A percentile compares a stretch with the other conserved stretches of the same genome.
Evolutionary conservation across 164 flowering plant species (phyloP).

Genomic region (Cinnamomum micranthum): DNA sequence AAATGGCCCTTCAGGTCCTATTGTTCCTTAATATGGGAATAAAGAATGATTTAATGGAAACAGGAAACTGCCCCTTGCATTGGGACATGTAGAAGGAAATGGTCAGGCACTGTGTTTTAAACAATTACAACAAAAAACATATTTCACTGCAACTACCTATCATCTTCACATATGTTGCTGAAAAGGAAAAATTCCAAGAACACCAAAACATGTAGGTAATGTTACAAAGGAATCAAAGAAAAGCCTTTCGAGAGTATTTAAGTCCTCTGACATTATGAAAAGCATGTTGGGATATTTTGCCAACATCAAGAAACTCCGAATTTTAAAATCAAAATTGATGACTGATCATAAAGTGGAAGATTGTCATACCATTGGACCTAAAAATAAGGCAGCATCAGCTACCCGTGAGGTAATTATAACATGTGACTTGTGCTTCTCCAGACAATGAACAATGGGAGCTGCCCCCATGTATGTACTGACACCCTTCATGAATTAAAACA

Average conservation of each 20-base stretch:
- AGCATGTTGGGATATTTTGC: background rate
- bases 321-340: background rate
- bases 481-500: slow-evolving; percentile 47
- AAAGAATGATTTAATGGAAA: too few species aligned
- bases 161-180: background rate
- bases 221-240: background rate
- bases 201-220: background rate
- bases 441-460: slow-evolving; percentile 87
- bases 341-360: background rate
- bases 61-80: too few species aligned
- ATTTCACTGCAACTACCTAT: background rate
- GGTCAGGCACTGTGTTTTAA: too few species aligned
- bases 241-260: background rate
- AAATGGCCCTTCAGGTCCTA: too few species aligned
- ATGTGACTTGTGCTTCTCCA: slow-evolving; percentile 73
- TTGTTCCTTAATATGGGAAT: too few species aligned
- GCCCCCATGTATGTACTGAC: slow-evolving; percentile 89
- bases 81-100: too few species aligned
- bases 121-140: too few species aligned
- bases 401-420: slow-evolving; percentile 85
- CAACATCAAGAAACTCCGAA: background rate
- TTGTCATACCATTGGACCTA: slow-evolving; percentile 84
- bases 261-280: background rate
- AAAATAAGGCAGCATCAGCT: slow-evolving; percentile 93
- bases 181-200: background rate